Evolutionary conservation across 169 alveolate genomes (phyloP).

Genomic region (Pseudocohnilembus persalinus): DNA sequence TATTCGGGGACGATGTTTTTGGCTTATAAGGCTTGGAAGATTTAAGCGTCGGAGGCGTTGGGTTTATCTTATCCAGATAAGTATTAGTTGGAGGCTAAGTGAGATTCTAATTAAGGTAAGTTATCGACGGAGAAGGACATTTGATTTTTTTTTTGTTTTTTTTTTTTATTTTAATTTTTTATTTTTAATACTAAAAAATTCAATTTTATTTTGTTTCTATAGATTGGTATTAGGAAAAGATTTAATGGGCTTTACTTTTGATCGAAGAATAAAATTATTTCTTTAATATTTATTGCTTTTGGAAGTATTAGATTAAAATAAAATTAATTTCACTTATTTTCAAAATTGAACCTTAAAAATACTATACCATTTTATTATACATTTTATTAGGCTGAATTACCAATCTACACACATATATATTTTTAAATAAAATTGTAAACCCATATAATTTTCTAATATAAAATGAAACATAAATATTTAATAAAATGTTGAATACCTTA

Average conservation of each 20-base stretch:
- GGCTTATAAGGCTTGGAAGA: background rate
- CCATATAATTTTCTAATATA: too few relatives aligned
- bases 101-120: constrained; percentile 10
- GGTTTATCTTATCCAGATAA: constrained; percentile 26
- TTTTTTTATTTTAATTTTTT: constrained; percentile 8
- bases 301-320: background rate
- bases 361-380: too few relatives aligned
- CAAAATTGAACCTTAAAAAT: too few relatives aligned
- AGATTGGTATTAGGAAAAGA: too few relatives aligned
- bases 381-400: too few relatives aligned
- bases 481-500: too few relatives aligned
- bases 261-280: background rate
- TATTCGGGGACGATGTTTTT: constrained; percentile 28
- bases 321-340: background rate
- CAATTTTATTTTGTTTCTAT: too few relatives aligned
- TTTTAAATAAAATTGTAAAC: too few relatives aligned
- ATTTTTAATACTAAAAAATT: too few relatives aligned
- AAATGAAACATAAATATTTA: too few relatives aligned
- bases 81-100: constrained; percentile 11
- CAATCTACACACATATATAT: too few relatives aligned
- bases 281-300: background rate
- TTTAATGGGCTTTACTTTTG: background rate
- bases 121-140: constrained; percentile 18
- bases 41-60: background rate
- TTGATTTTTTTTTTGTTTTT: constrained; percentile 9